Evolutionary conservation across 2,329 filamentous ascomycete genomes (phyloP).

Genomic region (Penicillium glabrum): DNA sequence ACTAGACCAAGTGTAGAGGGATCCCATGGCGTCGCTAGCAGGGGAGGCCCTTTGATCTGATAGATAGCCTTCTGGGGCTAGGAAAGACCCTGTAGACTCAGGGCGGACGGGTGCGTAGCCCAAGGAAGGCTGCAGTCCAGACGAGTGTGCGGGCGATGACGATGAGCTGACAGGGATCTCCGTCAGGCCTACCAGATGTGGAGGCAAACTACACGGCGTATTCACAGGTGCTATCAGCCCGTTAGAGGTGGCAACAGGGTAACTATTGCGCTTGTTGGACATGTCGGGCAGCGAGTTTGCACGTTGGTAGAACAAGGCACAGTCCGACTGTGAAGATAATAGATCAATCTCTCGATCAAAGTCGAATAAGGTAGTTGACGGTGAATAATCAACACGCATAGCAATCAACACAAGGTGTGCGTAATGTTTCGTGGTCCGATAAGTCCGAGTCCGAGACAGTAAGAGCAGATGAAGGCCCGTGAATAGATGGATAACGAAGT

Average conservation of each 20-base stretch:
- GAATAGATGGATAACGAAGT: background rate
- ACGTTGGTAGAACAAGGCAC: background rate
- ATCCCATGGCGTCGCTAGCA: constrained; percentile 16
- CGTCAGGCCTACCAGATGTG: constrained; percentile 7
- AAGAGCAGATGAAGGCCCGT: background rate
- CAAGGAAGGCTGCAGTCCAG: constrained; percentile 6
- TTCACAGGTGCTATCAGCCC: background rate
- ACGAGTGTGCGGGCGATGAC: constrained; percentile 3
- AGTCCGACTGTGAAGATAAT: background rate
- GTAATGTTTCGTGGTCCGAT: background rate
- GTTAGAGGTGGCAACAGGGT: background rate
- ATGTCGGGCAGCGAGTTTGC: background rate
- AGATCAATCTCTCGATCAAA: constrained; percentile 6
- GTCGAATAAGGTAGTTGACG: constrained; percentile 5
- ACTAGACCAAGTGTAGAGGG: constrained; percentile 21
- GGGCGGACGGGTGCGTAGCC: constrained; percentile 3
- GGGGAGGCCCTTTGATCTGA: constrained; percentile 13
- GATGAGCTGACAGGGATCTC: constrained; percentile 10
- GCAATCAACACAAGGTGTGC: background rate
- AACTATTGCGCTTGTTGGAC: constrained; percentile 2
- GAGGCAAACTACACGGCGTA: background rate
- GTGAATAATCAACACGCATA: constrained; percentile 12
- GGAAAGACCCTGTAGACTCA: constrained; percentile 10
- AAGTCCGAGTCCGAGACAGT: background rate
- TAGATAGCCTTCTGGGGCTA: constrained; percentile 14